Percentiles rank a stretch among this genome's conserved stretches.
phyloP scores from a whole-genome alignment of 2,329 filamentous ascomycete genomes.

The Phaeoacremonium minimum region DNA sequence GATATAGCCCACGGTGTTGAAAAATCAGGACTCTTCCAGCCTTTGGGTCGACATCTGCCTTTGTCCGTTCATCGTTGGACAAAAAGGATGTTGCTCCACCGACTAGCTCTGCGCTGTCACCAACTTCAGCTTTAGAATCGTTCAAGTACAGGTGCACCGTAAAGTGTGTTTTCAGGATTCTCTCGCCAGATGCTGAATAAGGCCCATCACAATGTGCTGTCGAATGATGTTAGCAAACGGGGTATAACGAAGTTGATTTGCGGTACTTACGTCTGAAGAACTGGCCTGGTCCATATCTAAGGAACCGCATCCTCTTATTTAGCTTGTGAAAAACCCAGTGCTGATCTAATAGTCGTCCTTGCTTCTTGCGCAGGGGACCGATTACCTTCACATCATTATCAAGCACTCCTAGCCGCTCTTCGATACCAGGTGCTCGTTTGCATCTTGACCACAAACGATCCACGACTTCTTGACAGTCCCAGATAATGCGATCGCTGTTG shows the following conservation, averaged over 20 bases:
- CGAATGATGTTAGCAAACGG: constrained; percentile 10
- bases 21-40: constrained; percentile 57
- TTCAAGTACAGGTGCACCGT: constrained; percentile 55
- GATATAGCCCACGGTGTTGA: constrained; percentile 46
- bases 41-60: constrained; percentile 50
- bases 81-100: constrained; percentile 55
- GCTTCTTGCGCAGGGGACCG: constrained; percentile 16
- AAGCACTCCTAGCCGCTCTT: constrained; percentile 30
- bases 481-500: constrained; percentile 74
- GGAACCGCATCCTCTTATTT: constrained; percentile 72
- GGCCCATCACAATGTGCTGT: constrained; percentile 63
- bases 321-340: constrained; percentile 44
- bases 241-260: constrained; percentile 3
- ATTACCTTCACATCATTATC: constrained; percentile 24
- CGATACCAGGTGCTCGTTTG: constrained; percentile 32
- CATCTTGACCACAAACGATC: constrained; percentile 61
- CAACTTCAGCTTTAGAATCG: constrained; percentile 37
- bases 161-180: constrained; percentile 39
- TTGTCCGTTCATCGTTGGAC: constrained; percentile 33
- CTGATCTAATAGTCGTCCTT: constrained; percentile 12
- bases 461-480: constrained; percentile 60
- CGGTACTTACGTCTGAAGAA: constrained; percentile 57
- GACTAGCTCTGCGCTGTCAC: constrained; percentile 27
- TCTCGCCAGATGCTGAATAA: constrained; percentile 51
- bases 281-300: constrained; percentile 67